Evolutionary conservation across 2,329 filamentous ascomycete species (phyloP).

Genomic region (Cadophora luteo-olivacea): DNA sequence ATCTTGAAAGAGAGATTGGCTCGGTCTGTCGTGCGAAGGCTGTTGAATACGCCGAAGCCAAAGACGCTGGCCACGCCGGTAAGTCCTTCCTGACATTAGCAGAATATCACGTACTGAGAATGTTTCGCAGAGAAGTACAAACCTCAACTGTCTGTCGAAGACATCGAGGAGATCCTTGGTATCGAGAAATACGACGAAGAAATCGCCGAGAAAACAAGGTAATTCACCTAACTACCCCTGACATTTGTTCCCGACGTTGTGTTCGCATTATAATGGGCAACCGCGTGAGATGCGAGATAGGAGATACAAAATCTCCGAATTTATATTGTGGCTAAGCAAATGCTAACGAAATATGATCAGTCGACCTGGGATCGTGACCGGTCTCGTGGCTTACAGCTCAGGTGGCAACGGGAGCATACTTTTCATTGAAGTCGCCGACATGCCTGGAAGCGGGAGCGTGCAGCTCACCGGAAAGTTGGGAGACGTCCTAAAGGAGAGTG

Average conservation of each 20-base stretch:
- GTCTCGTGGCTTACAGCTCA: constrained; percentile 91
- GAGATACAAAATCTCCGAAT: constrained; percentile 29
- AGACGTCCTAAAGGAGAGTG: constrained; percentile 95
- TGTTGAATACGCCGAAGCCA: constrained; percentile 91
- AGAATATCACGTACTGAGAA: constrained; percentile 17
- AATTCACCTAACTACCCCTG: constrained; percentile 23
- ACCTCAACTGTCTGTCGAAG: constrained; percentile 74
- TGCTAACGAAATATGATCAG: constrained; percentile 45
- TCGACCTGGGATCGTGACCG: constrained; percentile 92
- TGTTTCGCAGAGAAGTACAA: constrained; percentile 66
- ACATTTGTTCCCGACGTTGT: constrained; percentile 18
- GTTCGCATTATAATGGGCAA: constrained; percentile 12
- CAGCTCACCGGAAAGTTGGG: constrained; percentile 96
- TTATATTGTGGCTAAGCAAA: constrained; percentile 21
- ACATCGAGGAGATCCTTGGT: constrained; percentile 89
- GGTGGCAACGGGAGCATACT: constrained; percentile 95
- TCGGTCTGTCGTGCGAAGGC: constrained; percentile 94
- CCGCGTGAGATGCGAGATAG: constrained; percentile 25
- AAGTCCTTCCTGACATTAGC: constrained; percentile 16
- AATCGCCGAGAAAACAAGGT: constrained; percentile 79
- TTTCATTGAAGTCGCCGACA: constrained; percentile 97
- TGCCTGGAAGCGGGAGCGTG: constrained; percentile 90
- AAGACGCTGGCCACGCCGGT: constrained; percentile 67
- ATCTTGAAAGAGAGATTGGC: constrained; percentile 93
- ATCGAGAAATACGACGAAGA: constrained; percentile 96